These are phyloP conservation scores for Entoloma clypeatum DNA, from an alignment of 1,284 basidiomycete genomes.

Conservation along the genomic window DNA sequence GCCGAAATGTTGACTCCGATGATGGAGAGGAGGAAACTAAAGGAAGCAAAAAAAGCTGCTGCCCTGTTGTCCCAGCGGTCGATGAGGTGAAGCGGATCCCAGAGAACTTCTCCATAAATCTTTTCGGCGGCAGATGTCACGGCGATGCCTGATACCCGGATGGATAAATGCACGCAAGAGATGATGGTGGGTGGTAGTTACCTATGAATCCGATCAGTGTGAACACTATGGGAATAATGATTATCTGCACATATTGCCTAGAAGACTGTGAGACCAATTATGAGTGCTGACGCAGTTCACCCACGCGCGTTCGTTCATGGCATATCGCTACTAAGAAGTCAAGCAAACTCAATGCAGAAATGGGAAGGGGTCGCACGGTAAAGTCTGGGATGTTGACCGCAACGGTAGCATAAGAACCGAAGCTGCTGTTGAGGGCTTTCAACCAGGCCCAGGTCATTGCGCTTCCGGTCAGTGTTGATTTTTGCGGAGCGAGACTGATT, in stretches of 20 bases:
- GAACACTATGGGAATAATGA: slow-evolving; percentile 69
- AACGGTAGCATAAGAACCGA: slow-evolving; percentile 62
- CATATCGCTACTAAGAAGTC: slow-evolving; percentile 45
- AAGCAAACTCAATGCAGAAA: background rate
- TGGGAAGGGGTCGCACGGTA: slow-evolving; percentile 38
- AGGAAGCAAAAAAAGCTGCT: slow-evolving; percentile 73
- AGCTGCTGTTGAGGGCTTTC: slow-evolving; percentile 62
- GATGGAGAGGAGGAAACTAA: slow-evolving; percentile 64
- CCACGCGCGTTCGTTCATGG: slow-evolving; percentile 55
- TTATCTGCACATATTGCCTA: slow-evolving; percentile 65
- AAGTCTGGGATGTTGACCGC: slow-evolving; percentile 77
- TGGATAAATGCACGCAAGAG: slow-evolving; percentile 21
- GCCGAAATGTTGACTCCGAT: slow-evolving; percentile 75
- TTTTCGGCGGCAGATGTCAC: slow-evolving; percentile 64
- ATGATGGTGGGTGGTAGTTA: slow-evolving; percentile 21
- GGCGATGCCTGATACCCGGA: slow-evolving; percentile 54
- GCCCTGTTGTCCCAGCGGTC: slow-evolving; percentile 73
- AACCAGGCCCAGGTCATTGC: slow-evolving; percentile 71
- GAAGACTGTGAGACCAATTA: slow-evolving; percentile 5
- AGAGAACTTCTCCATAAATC: slow-evolving; percentile 54
- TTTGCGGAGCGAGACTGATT: slow-evolving; percentile 46
- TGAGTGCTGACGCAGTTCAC: slow-evolving; percentile 17
- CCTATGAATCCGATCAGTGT: slow-evolving; percentile 48
- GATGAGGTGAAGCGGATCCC: slow-evolving; percentile 52
- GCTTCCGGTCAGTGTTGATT: slow-evolving; percentile 45